These are phyloP conservation scores for Cryptococcus deneoformans DNA, from an alignment of 1,284 basidiomycete genomes.

Conservation along the genomic window DNA sequence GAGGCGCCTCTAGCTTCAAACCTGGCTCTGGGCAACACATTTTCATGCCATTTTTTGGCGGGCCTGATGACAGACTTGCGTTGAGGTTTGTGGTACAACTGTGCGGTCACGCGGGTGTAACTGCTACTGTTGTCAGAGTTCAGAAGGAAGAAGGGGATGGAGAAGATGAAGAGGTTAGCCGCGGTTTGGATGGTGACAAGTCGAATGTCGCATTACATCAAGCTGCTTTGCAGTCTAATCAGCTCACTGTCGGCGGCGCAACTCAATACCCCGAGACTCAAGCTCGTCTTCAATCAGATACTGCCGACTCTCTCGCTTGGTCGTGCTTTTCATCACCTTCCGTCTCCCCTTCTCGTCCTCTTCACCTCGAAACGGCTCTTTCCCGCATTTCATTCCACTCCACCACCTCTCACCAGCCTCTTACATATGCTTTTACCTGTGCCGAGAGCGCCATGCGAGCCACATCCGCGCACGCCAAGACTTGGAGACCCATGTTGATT, in stretches of 20 bases:
- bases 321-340: conserved; percentile 35
- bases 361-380: conserved; percentile 18
- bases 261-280: conserved; percentile 29
- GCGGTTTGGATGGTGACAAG: conserved; percentile 20
- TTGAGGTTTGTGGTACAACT: conserved; percentile 75
- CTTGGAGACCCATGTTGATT: conserved; percentile 57
- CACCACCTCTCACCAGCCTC: conserved; percentile 34
- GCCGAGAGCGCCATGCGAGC: conserved; percentile 28
- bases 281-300: conserved; percentile 42
- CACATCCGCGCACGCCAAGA: conserved; percentile 9
- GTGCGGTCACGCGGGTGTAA: conserved; percentile 60
- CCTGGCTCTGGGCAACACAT: conserved; percentile 58
- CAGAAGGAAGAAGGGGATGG: conserved; percentile 29
- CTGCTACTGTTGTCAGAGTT: conserved; percentile 68
- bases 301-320: conserved; percentile 51
- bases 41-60: conserved; percentile 87
- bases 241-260: conserved; percentile 38
- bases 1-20: conserved; percentile 29
- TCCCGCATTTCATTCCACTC: conserved; percentile 33
- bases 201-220: conserved; percentile 40
- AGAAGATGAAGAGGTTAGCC: conserved; percentile 17
- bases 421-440: conserved; percentile 57
- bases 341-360: conserved; percentile 12
- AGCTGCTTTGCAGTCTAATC: conserved; percentile 40
- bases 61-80: conserved; percentile 84